A percentile compares a stretch with the other conserved stretches of the same genome.
These are phyloP conservation scores for Diaporthe aspalathi DNA, from an alignment of 2,329 filamentous ascomycete species.

Conservation along the genomic window DNA sequence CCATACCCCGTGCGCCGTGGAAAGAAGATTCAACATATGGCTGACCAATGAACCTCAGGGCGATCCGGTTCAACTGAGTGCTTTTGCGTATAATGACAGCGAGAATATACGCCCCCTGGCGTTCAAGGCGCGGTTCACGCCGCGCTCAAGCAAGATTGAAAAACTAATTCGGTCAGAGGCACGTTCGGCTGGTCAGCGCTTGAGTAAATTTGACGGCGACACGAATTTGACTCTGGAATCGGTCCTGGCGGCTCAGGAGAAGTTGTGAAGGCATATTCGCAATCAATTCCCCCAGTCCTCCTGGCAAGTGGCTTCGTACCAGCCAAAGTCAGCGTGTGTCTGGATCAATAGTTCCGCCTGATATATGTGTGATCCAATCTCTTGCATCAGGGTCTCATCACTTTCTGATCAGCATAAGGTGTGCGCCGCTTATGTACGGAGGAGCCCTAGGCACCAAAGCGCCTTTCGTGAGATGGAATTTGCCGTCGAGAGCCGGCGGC, in stretches of 20 bases:
- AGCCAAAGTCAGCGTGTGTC: neutral
- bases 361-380: neutral
- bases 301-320: neutral
- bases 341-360: neutral
- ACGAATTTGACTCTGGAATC: constrained; percentile 22
- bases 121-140: constrained; percentile 30
- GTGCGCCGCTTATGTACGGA: constrained; percentile 2
- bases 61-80: neutral
- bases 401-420: neutral
- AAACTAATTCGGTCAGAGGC: constrained; percentile 25
- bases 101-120: neutral
- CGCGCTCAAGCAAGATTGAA: constrained; percentile 17
- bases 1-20: neutral
- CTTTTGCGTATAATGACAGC: constrained; percentile 7
- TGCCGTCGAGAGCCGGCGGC: constrained; percentile 22
- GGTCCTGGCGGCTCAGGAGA: neutral
- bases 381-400: neutral
- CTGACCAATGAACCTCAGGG: neutral
- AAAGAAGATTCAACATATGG: neutral
- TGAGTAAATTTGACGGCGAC: constrained; percentile 22
- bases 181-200: constrained; percentile 1
- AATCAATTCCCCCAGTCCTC: neutral
- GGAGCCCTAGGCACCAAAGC: neutral
- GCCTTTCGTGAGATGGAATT: constrained; percentile 10
- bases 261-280: neutral